phyloP scores from a whole-genome alignment of 306 rosid species.

The Medicago truncatula region MtrunA17r5.0-ANR NC_053045.1:61904001-61904500 shows the following conservation, averaged over 20 bases:
- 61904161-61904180: slow-evolving; percentile 39
- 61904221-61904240: slow-evolving; percentile 62
- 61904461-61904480: slow-evolving; percentile 92
- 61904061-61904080: slow-evolving; percentile 6
- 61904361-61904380: slow-evolving; percentile 87
- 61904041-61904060: not conserved
- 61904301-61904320: slow-evolving; percentile 4
- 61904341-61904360: slow-evolving; percentile 85
- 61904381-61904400: slow-evolving; percentile 72
- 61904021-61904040: not conserved
- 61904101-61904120: slow-evolving; percentile 1
- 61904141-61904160: slow-evolving; percentile 15
- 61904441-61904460: slow-evolving; percentile 95
- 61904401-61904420: slow-evolving; percentile 99
- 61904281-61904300: slow-evolving; percentile 25
- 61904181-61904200: slow-evolving; percentile 40
- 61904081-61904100: not conserved
- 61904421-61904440: slow-evolving; percentile 80
- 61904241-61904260: slow-evolving; percentile 13
- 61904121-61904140: slow-evolving; percentile 3
- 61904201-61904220: slow-evolving; percentile 44
- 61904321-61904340: slow-evolving; percentile 64
- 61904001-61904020: not conserved
- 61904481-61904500: slow-evolving; percentile 41
- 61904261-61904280: slow-evolving; percentile 24